Evolutionary conservation across 1,139 yeast genomes (phyloP).

Genomic region (Pichia norvegensis): DNA sequence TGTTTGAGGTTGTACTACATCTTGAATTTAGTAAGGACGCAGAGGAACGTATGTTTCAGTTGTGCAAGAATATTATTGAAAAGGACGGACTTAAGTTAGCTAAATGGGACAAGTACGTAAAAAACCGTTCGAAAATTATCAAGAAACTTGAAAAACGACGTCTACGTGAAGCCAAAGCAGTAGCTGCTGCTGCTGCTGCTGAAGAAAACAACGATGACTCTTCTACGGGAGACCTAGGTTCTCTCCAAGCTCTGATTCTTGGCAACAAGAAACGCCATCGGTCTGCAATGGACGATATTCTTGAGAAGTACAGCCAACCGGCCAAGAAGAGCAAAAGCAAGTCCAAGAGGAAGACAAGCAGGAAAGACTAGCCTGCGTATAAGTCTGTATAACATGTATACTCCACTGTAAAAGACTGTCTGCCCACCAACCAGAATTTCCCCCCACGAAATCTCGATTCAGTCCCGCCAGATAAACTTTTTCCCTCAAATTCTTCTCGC

Average conservation of each 20-base stretch:
- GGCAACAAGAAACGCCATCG: conserved; percentile 8
- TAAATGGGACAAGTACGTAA: conserved; percentile 4
- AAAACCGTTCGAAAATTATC: not conserved
- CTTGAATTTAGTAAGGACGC: conserved; percentile 55
- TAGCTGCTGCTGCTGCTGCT: conserved; percentile 1
- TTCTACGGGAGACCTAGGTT: not conserved
- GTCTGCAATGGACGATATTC: conserved; percentile 6
- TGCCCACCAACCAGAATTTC: too few relatives aligned
- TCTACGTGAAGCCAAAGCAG: conserved; percentile 8
- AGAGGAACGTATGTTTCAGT: conserved; percentile 49
- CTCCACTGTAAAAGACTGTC: too few relatives aligned
- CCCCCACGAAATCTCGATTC: not conserved
- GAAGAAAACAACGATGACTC: not conserved
- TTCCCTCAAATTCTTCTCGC: too few relatives aligned
- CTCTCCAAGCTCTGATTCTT: conserved; percentile 8
- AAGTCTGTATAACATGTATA: too few relatives aligned
- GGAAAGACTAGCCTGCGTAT: too few relatives aligned
- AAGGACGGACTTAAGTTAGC: conserved; percentile 23
- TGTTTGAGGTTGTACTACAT: conserved; percentile 75
- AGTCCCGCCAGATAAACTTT: too few relatives aligned
- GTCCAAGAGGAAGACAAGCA: not conserved
- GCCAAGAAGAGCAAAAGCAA: conserved; percentile 1
- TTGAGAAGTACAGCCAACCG: conserved; percentile 7
- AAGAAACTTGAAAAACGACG: conserved; percentile 6
- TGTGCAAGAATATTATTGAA: conserved; percentile 41